phyloP scores from a whole-genome alignment of 2,329 filamentous ascomycete genomes.

The Scedosporium aurantiacum region DNA sequence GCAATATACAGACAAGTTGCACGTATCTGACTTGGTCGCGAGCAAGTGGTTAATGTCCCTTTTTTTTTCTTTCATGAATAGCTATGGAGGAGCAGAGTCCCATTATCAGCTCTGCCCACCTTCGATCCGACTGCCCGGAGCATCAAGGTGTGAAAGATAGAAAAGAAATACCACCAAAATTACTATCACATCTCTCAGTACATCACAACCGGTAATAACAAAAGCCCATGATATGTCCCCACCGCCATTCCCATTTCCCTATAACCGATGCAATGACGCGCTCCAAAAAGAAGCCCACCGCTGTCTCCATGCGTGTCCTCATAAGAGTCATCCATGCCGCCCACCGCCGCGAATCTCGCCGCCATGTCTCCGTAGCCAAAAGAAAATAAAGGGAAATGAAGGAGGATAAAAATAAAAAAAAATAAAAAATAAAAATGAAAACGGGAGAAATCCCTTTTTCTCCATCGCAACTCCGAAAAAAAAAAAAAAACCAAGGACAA shows the following conservation, averaged over 20 bases:
- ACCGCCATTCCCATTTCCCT: background rate
- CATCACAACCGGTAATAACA: background rate
- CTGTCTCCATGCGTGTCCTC: background rate
- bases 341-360: background rate
- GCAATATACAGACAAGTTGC: background rate
- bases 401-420: background rate
- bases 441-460: background rate
- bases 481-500: background rate
- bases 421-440: background rate
- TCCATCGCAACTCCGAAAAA: background rate
- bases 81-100: no score
- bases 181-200: background rate
- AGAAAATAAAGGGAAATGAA: background rate
- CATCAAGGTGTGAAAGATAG: background rate
- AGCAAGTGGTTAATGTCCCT: no score
- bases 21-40: background rate
- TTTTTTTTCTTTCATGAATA: no score
- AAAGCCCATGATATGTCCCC: background rate
- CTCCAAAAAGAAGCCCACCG: background rate
- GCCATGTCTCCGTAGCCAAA: background rate
- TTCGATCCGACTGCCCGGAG: no score
- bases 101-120: no score
- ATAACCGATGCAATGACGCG: background rate
- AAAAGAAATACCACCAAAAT: background rate
- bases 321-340: conserved; percentile 1